Evolutionary conservation across 2,329 filamentous ascomycete species (phyloP).

Genomic region (Curvularia lunata): DNA sequence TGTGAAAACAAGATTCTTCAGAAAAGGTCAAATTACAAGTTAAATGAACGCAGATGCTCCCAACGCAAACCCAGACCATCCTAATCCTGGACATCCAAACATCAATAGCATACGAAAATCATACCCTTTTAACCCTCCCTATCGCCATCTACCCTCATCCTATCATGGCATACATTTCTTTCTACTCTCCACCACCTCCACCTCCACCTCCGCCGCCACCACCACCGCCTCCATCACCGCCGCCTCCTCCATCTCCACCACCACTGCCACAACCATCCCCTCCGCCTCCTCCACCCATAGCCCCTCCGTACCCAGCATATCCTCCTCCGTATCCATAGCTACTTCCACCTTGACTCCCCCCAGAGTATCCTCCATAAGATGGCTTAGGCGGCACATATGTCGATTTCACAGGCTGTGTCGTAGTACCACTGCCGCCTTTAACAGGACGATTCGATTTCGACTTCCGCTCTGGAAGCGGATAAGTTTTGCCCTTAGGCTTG

Average conservation of each 20-base stretch:
- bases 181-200: constrained; percentile 2
- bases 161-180: background rate
- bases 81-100: background rate
- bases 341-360: background rate
- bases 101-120: background rate
- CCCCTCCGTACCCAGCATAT: background rate
- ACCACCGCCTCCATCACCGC: constrained; percentile 16
- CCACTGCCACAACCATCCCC: background rate
- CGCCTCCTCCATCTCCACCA: constrained; percentile 14
- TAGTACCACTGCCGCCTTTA: too few relatives aligned
- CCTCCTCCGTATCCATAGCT: background rate
- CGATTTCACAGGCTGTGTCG: too few relatives aligned
- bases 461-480: constrained; percentile 21
- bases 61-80: background rate
- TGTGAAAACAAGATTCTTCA: background rate
- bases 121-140: background rate
- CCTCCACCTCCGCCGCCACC: constrained; percentile 9
- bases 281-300: too few relatives aligned
- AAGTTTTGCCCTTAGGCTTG: constrained; percentile 15
- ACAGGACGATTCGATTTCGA: too few relatives aligned
- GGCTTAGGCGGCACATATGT: background rate
- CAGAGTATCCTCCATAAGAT: background rate
- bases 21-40: background rate
- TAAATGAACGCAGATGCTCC: background rate
- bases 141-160: background rate